Percentiles rank a stretch among this genome's conserved stretches.
These are phyloP conservation scores for Passalora sequoiae DNA, from an alignment of 2,329 filamentous ascomycete species.

Conservation along the genomic window DNA sequence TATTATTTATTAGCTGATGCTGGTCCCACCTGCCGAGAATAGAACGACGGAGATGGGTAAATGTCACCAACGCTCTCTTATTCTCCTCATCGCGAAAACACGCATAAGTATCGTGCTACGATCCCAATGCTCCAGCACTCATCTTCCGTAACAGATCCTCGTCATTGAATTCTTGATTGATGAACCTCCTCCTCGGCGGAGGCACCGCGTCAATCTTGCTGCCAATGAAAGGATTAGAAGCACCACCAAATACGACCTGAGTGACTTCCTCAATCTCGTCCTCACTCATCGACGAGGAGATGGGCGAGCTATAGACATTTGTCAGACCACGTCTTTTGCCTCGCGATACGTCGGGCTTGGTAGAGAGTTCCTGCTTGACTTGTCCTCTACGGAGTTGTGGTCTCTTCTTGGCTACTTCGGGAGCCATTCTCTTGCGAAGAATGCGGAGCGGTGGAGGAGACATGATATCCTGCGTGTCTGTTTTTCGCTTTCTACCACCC, in stretches of 20 bases:
- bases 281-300: neutral
- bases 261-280: neutral
- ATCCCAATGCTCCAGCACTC: neutral
- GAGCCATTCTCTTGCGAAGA: neutral
- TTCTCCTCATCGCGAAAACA: no score
- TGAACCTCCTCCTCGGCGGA: neutral
- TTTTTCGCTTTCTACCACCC: neutral
- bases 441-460: neutral
- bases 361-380: neutral
- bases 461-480: neutral
- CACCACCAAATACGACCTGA: neutral
- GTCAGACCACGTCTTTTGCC: neutral
- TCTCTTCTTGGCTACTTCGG: neutral
- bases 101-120: no score
- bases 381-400: neutral
- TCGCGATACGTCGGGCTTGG: neutral
- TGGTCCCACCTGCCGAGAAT: no score
- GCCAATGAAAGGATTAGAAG: no score
- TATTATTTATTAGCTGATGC: no score
- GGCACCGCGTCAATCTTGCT: neutral
- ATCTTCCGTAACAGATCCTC: neutral
- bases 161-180: neutral
- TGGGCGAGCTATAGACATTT: slow-evolving; percentile 1
- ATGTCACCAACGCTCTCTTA: no score
- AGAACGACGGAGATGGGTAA: no score